These are phyloP conservation scores for Collybiopsis confluens DNA, from an alignment of 768 basidiomycete genomes.

Conservation along the genomic window DNA sequence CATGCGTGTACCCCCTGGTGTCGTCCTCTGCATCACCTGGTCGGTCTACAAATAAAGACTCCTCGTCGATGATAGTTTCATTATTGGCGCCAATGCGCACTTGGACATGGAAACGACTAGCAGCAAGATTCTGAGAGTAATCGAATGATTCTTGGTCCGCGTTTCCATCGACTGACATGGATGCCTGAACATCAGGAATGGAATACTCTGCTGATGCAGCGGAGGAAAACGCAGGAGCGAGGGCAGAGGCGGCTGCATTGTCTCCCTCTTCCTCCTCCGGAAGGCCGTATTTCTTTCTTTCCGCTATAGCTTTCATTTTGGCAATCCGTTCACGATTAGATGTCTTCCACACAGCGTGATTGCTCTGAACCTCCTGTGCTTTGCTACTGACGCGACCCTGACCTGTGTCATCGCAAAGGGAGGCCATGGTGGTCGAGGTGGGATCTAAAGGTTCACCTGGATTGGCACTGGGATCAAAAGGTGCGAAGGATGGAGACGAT, in stretches of 20 bases:
- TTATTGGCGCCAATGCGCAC: slow-evolving; percentile 85
- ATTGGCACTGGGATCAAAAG: slow-evolving; percentile 54
- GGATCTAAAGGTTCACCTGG: slow-evolving; percentile 79
- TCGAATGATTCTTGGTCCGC: slow-evolving; percentile 48
- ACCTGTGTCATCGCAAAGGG: slow-evolving; percentile 72
- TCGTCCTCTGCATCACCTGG: slow-evolving; percentile 53
- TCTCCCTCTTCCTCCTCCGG: slow-evolving; percentile 40
- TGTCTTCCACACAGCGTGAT: slow-evolving; percentile 70
- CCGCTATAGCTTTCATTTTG: slow-evolving; percentile 59
- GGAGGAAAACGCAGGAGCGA: slow-evolving; percentile 10
- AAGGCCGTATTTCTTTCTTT: slow-evolving; percentile 72
- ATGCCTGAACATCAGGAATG: background rate
- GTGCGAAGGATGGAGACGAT: slow-evolving; percentile 47
- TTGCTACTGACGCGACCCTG: slow-evolving; percentile 78
- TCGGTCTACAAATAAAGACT: slow-evolving; percentile 77
- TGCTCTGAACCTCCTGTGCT: slow-evolving; percentile 64
- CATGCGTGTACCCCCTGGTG: slow-evolving; percentile 67
- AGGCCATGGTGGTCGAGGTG: slow-evolving; percentile 80
- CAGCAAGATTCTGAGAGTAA: slow-evolving; percentile 59
- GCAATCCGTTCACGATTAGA: slow-evolving; percentile 63
- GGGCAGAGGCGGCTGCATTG: slow-evolving; percentile 10
- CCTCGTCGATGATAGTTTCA: slow-evolving; percentile 83
- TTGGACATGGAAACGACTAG: slow-evolving; percentile 79
- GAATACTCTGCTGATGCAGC: slow-evolving; percentile 8
- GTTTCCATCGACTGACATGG: background rate